Evolutionary conservation across 768 basidiomycete species (phyloP).

Genomic region (Pulveroboletus sp.): DNA sequence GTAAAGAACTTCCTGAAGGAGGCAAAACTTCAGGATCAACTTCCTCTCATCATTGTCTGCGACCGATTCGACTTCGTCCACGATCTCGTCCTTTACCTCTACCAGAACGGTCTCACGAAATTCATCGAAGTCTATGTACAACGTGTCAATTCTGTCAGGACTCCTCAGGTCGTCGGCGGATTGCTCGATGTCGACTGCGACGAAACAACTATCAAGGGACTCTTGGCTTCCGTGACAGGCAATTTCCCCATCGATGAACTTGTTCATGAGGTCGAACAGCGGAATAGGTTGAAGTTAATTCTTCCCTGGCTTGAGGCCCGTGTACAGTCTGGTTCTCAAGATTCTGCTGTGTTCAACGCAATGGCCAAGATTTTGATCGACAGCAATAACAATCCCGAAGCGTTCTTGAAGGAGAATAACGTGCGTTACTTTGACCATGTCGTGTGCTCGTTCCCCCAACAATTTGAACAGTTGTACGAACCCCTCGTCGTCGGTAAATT

Average conservation of each 20-base stretch:
- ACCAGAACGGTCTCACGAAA: conserved; percentile 93
- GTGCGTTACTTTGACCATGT: conserved; percentile 42
- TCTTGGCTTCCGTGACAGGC: conserved; percentile 92
- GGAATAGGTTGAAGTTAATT: conserved; percentile 94
- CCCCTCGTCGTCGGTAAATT: conserved; percentile 97
- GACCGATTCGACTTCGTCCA: conserved; percentile 99
- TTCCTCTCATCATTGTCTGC: conserved; percentile 99
- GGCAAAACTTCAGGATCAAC: conserved; percentile 91
- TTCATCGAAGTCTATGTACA: conserved; percentile 99
- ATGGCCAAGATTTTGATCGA: conserved; percentile 99
- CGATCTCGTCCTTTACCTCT: conserved; percentile 96
- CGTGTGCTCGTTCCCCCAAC: conserved; percentile 1
- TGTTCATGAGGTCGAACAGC: conserved; percentile 93
- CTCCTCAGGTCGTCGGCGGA: conserved; percentile 95
- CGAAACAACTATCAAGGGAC: conserved; percentile 88
- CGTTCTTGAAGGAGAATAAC: conserved; percentile 98
- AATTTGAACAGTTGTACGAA: conserved; percentile 72
- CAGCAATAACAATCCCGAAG: conserved; percentile 96
- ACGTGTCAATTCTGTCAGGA: conserved; percentile 93
- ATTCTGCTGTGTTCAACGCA: conserved; percentile 92
- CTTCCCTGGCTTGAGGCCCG: conserved; percentile 95
- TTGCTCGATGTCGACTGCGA: conserved; percentile 98
- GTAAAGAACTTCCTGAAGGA: conserved; percentile 99
- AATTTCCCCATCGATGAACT: conserved; percentile 98
- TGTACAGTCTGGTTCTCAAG: conserved; percentile 91